phyloP scores from a whole-genome alignment of 2,329 filamentous ascomycete genomes.

The Hymenotorrendiella dingleyae region DNA sequence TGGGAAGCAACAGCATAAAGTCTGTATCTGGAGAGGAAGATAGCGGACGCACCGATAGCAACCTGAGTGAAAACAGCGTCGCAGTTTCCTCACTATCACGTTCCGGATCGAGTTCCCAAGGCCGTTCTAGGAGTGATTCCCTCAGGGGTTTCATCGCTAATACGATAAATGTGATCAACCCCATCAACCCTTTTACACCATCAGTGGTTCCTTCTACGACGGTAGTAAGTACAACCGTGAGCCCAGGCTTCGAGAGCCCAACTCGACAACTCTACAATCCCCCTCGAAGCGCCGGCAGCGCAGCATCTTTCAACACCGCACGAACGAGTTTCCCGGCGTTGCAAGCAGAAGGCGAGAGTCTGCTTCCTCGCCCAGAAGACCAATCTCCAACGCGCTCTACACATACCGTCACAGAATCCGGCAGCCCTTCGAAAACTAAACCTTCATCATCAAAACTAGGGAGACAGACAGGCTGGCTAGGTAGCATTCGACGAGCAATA shows the following conservation, averaged over 20 bases:
- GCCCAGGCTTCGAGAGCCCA: constrained; percentile 17
- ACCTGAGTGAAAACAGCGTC: constrained; percentile 29
- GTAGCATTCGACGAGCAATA: constrained; percentile 47
- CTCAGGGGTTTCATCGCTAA: constrained; percentile 25
- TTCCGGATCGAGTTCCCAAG: constrained; percentile 26
- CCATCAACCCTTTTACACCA: constrained; percentile 24
- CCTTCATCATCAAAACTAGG: constrained; percentile 21
- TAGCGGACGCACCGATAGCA: constrained; percentile 29
- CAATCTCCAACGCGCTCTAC: constrained; percentile 16
- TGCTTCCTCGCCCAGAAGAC: constrained; percentile 25
- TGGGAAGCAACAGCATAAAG: constrained; percentile 15
- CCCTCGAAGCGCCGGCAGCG: constrained; percentile 23
- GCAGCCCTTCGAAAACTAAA: constrained; percentile 53
- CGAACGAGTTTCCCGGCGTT: constrained; percentile 25
- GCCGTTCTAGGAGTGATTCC: constrained; percentile 24
- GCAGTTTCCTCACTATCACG: constrained; percentile 23
- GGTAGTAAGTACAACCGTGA: constrained; percentile 14
- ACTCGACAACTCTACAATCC: constrained; percentile 3
- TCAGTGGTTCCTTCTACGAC: constrained; percentile 14
- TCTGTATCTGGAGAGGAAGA: constrained; percentile 28
- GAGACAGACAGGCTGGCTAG: constrained; percentile 47
- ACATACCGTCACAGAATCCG: constrained; percentile 31
- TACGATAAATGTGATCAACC: too few species aligned
- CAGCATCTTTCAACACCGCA: constrained; percentile 27
- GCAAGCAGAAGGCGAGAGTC: constrained; percentile 25